Evolutionary conservation across 805 yeast species (phyloP).

Genomic region (Candida taoyuanica): DNA sequence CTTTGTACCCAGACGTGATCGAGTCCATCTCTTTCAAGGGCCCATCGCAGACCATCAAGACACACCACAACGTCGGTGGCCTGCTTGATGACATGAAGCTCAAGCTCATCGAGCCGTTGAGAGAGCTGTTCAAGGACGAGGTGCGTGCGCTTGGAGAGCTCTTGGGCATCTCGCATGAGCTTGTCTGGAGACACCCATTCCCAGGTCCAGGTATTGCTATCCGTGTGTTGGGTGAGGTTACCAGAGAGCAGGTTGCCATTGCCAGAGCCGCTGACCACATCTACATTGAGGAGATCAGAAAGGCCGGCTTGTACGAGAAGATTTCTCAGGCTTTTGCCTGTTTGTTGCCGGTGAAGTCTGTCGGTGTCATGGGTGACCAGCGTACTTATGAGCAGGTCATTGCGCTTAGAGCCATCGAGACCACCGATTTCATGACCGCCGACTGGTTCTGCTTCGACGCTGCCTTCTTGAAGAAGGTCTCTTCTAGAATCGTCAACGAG

Average conservation of each 20-base stretch:
- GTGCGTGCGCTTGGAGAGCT: constrained; percentile 94
- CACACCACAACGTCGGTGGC: constrained; percentile 99
- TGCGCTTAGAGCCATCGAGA: constrained; percentile 97
- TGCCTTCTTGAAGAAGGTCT: constrained; percentile 83
- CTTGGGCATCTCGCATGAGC: constrained; percentile 91
- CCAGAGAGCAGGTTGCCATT: constrained; percentile 86
- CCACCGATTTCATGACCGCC: constrained; percentile 98
- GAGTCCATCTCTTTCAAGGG: constrained; percentile 99
- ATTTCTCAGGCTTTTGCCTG: constrained; percentile 98
- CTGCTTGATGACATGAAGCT: constrained; percentile 96
- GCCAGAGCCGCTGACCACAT: constrained; percentile 97
- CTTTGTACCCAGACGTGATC: constrained; percentile 96
- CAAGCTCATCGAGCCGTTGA: constrained; percentile 95
- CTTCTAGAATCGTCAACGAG: constrained; percentile 96
- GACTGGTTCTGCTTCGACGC: constrained; percentile 98
- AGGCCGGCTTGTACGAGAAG: constrained; percentile 86
- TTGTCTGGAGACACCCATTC: constrained; percentile 99
- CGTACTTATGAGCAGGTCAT: constrained; percentile 99
- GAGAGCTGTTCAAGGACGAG: constrained; percentile 98
- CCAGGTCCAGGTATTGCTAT: constrained; percentile 99
- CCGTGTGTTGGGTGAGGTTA: constrained; percentile 95
- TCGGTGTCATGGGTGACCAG: constrained; percentile 99
- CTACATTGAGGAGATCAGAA: constrained; percentile 92
- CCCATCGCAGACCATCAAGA: constrained; percentile 98
- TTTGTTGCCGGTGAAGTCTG: constrained; percentile 93